Percentiles rank a stretch among this genome's conserved stretches.
Evolutionary conservation across 345 rosid species (phyloP).

Genomic region (Mallotus nudiflorus): DNA sequence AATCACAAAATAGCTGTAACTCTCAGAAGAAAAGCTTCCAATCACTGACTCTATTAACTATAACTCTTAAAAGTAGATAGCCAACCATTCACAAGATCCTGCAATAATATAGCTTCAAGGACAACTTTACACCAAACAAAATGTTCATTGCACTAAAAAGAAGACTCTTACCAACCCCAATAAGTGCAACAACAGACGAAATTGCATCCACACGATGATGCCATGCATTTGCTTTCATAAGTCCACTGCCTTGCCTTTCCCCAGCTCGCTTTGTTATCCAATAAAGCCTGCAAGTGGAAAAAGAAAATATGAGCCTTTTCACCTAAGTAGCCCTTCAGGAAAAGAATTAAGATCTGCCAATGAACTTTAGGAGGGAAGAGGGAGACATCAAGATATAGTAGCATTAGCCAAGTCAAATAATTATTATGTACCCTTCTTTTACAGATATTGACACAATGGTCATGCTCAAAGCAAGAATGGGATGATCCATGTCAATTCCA

Average conservation of each 20-base stretch:
- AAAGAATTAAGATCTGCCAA: not conserved
- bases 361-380: not conserved
- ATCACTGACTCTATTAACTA: not conserved
- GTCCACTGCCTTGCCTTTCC: conserved; percentile 81
- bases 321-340: not conserved
- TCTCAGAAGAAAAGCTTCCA: too few relatives aligned
- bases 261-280: conserved; percentile 92
- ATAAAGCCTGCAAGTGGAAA: conserved; percentile 53
- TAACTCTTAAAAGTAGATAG: not conserved
- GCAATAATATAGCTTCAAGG: not conserved
- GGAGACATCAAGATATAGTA: not conserved
- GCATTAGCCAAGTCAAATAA: not conserved
- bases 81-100: conserved; percentile 2
- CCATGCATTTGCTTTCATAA: conserved; percentile 99
- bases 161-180: conserved; percentile 72
- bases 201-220: conserved; percentile 97
- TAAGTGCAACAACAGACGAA: conserved; percentile 84
- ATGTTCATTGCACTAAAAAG: conserved; percentile 6
- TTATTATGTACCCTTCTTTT: conserved; percentile 70
- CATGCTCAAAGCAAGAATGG: conserved; percentile 72
- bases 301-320: not conserved
- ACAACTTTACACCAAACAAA: not conserved
- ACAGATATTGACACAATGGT: conserved; percentile 74
- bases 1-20: too few relatives aligned
- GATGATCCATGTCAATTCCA: conserved; percentile 81